Evolutionary conservation across 2,329 filamentous ascomycete genomes (phyloP).

Genomic region (Aspergillus sp.): DNA sequence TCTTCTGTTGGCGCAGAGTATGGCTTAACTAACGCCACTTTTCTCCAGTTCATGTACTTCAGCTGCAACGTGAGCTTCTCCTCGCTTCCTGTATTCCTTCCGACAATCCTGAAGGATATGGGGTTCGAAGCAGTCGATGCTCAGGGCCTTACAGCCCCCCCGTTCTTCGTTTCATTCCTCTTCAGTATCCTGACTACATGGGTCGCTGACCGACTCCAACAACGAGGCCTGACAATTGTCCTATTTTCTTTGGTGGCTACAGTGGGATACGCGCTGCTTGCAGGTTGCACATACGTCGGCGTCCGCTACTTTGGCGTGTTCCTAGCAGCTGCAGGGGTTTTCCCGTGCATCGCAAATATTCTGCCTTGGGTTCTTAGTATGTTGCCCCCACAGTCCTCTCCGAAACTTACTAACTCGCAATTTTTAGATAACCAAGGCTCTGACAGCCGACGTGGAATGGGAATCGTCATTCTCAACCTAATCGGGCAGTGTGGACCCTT

Average conservation of each 20-base stretch:
- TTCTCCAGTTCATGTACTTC: slow-evolving; percentile 54
- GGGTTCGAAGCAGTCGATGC: slow-evolving; percentile 66
- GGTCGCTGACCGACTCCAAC: slow-evolving; percentile 64
- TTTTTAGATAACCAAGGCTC: slow-evolving; percentile 64
- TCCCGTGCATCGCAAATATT: slow-evolving; percentile 68
- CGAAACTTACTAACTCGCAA: background rate
- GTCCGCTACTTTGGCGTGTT: slow-evolving; percentile 55
- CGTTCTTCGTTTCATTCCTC: slow-evolving; percentile 67
- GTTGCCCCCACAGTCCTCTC: slow-evolving; percentile 9
- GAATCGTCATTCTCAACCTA: slow-evolving; percentile 66
- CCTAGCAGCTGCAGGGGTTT: slow-evolving; percentile 61
- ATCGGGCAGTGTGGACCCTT: slow-evolving; percentile 66
- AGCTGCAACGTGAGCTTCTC: slow-evolving; percentile 65
- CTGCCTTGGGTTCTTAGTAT: slow-evolving; percentile 65
- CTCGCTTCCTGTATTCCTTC: slow-evolving; percentile 64
- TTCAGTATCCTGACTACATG: slow-evolving; percentile 62
- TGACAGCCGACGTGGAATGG: slow-evolving; percentile 65
- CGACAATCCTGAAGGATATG: slow-evolving; percentile 64
- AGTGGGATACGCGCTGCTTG: slow-evolving; percentile 65
- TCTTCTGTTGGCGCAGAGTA: background rate
- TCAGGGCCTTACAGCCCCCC: slow-evolving; percentile 70
- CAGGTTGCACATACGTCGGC: slow-evolving; percentile 52
- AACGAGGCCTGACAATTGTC: slow-evolving; percentile 62
- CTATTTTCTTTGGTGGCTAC: slow-evolving; percentile 57
- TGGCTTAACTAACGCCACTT: slow-evolving; percentile 15